Percentiles rank a stretch among this genome's conserved stretches.
phyloP scores from a whole-genome alignment of 2,329 filamentous ascomycete species.

The Cryoendolithus antarcticus region DNA sequence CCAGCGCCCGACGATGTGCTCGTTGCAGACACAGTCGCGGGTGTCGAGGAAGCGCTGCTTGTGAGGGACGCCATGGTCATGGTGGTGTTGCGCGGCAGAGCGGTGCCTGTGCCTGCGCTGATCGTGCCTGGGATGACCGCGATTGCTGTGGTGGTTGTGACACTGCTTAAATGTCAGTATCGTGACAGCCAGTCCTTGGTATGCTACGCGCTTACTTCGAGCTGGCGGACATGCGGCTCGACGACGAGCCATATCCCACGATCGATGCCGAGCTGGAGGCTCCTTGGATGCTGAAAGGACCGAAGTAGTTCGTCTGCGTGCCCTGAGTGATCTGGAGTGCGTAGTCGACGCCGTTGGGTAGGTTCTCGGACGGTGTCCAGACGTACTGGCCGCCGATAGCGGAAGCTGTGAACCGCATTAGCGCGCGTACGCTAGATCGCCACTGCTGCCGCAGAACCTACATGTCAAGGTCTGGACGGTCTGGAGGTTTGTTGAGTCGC shows the following conservation, averaged over 20 bases:
- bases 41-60: conserved; percentile 5
- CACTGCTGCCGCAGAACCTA: neutral
- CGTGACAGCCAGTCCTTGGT: neutral
- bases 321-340: conserved; percentile 47
- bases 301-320: conserved; percentile 43
- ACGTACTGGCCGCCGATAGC: conserved; percentile 21
- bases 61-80: conserved; percentile 14
- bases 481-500: conserved; percentile 36
- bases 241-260: conserved; percentile 15
- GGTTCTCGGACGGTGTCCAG: conserved; percentile 37
- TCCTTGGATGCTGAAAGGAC: conserved; percentile 35
- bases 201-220: conserved; percentile 4
- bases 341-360: conserved; percentile 39
- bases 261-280: conserved; percentile 11
- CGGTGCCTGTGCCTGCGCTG: conserved; percentile 12
- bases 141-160: conserved; percentile 8
- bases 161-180: conserved; percentile 6
- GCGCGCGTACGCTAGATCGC: neutral
- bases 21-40: conserved; percentile 5
- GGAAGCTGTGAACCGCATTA: neutral
- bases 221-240: conserved; percentile 7
- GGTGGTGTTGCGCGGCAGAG: conserved; percentile 19
- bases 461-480: conserved; percentile 29
- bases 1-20: conserved; percentile 5
- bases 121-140: conserved; percentile 4